Evolutionary conservation across 164 flowering plant genomes (phyloP).

Genomic region (Aristolochia californica): DNA sequence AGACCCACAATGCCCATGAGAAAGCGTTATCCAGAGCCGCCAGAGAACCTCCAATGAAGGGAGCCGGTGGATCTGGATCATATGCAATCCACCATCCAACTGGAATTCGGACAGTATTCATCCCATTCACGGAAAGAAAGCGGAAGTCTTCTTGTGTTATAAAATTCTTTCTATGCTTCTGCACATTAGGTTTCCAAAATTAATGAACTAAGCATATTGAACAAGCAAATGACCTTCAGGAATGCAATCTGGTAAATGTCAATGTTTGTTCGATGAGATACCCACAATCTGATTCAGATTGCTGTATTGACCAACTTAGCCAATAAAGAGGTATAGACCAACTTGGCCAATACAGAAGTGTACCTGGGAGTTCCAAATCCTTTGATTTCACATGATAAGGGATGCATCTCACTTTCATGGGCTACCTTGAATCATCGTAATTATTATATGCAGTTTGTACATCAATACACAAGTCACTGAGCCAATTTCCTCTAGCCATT

Average conservation of each 20-base stretch:
- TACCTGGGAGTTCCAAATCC: no score
- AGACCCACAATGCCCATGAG: conserved; percentile 84
- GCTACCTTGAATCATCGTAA: no score
- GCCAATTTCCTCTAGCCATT: no score
- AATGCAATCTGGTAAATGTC: background rate
- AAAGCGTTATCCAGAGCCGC: conserved; percentile 80
- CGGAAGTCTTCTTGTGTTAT: conserved; percentile 46
- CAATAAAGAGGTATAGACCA: no score
- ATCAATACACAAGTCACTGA: no score
- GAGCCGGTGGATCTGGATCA: conserved; percentile 80
- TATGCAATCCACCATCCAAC: conserved; percentile 96
- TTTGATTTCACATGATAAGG: no score
- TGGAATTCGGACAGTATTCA: conserved; percentile 83
- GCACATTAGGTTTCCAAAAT: conserved; percentile 20
- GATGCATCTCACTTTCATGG: no score
- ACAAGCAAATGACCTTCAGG: background rate
- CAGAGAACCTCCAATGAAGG: conserved; percentile 62
- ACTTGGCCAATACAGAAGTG: no score
- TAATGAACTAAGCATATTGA: background rate
- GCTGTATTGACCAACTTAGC: no score
- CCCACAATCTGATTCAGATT: no score
- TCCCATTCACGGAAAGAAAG: conserved; percentile 56
- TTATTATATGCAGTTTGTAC: no score
- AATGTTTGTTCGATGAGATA: no score
- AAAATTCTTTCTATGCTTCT: conserved; percentile 56